phyloP scores from a whole-genome alignment of 139 green algal species.

The Pleodorina starrii region DNA sequence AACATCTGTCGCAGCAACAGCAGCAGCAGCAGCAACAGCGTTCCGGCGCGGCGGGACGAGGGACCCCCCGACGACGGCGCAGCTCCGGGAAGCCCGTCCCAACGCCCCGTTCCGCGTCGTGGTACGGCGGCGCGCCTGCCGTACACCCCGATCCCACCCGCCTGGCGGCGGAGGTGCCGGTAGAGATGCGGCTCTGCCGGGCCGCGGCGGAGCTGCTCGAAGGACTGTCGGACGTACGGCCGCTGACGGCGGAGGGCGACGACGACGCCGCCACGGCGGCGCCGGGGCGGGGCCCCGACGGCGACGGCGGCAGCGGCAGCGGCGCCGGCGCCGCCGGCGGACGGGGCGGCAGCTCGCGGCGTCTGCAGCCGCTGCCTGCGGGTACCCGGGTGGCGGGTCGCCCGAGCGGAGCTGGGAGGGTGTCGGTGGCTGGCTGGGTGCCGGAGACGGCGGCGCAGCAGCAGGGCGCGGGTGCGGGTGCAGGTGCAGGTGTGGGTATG shows the following conservation, averaged over 20 bases:
- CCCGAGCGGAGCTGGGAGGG: no score
- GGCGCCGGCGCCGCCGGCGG: not conserved
- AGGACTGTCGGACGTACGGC: constrained; percentile 8
- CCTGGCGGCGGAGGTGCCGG: not conserved
- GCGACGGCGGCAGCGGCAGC: not conserved
- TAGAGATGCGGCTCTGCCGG: constrained; percentile 33
- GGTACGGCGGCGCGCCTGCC: constrained; percentile 1
- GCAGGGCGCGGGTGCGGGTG: no score
- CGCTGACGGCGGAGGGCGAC: not conserved
- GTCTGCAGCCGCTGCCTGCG: not conserved
- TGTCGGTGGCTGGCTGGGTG: not conserved
- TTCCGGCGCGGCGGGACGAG: not conserved
- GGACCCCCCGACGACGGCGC: no score
- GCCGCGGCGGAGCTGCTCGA: constrained; percentile 1
- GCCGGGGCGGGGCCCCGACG: not conserved
- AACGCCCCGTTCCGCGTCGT: constrained; percentile 6
- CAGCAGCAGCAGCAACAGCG: not conserved
- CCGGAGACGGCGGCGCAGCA: not conserved
- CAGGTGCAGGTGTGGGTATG: no score
- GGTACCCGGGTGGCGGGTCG: no score
- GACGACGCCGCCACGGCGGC: not conserved
- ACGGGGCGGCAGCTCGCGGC: not conserved
- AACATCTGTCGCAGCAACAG: constrained; percentile 9
- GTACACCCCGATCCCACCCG: not conserved
- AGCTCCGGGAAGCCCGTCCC: not conserved